Conservation (phyloP, 2,329 filamentous ascomycete genomes). For the Pseudopyrenochaeta lycopersici region DNA sequence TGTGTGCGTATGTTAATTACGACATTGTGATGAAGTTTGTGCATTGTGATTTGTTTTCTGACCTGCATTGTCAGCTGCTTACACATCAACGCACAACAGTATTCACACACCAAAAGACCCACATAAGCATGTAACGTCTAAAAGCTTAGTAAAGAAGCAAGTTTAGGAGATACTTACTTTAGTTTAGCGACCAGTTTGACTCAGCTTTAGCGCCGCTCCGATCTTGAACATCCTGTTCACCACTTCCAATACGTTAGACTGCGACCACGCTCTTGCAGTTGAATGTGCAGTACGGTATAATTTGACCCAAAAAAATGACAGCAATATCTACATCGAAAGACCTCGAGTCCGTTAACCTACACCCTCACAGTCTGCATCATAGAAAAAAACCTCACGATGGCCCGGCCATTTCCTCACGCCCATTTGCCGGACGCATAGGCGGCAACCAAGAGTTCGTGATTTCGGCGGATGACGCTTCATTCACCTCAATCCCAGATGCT, state of each 20-base stretch:
- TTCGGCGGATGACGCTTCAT: conserved; percentile 21
- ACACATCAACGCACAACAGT: not conserved
- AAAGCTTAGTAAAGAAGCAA: not conserved
- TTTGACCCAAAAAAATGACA: not conserved
- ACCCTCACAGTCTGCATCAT: conserved; percentile 11
- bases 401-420: conserved; percentile 22
- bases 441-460: conserved; percentile 44
- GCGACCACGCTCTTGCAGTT: no score
- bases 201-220: not conserved
- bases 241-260: not conserved
- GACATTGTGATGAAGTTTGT: not conserved
- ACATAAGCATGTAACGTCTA: not conserved
- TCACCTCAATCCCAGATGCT: conserved; percentile 38
- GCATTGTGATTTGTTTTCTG: not conserved
- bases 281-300: not conserved
- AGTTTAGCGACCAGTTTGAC: not conserved
- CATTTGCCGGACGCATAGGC: conserved; percentile 46
- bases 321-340: conserved; percentile 7
- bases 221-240: not conserved
- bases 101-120: not conserved
- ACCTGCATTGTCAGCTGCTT: not conserved
- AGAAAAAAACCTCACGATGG: conserved; percentile 1
- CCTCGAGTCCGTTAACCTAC: conserved; percentile 8
- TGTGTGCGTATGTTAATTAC: no score
- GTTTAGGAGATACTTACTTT: not conserved